Percentiles rank a stretch among this genome's conserved stretches.
These are phyloP conservation scores for Chrysochromulina tobinii DNA, from an alignment of 78 protist genomes.

Conservation along the genomic window DNA sequence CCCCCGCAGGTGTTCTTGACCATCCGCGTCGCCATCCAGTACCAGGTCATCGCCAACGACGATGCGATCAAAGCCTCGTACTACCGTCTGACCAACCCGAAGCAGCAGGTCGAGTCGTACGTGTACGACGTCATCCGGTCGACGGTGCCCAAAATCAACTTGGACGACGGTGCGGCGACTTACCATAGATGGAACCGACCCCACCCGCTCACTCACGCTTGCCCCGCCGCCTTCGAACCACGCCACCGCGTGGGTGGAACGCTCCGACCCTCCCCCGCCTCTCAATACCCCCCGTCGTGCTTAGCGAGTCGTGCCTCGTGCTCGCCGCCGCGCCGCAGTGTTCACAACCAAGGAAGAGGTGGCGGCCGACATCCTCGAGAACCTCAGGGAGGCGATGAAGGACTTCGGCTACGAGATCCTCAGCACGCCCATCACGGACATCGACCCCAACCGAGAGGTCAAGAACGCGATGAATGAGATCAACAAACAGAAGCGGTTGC, in stretches of 20 bases:
- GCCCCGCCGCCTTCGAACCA: too few species aligned
- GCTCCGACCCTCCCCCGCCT: too few species aligned
- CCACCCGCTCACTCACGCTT: too few species aligned
- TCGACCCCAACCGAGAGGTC: neutral
- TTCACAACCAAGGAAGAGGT: neutral
- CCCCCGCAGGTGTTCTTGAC: neutral
- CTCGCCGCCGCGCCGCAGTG: neutral
- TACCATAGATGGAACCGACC: too few species aligned
- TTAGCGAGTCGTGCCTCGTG: too few species aligned
- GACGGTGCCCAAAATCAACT: neutral
- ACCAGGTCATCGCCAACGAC: neutral
- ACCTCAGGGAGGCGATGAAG: neutral
- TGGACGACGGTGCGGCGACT: neutral
- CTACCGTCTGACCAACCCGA: neutral
- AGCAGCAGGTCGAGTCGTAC: neutral
- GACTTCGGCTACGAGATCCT: neutral
- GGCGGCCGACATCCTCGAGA: neutral
- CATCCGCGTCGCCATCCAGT: neutral
- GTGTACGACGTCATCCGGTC: neutral
- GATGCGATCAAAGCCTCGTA: neutral
- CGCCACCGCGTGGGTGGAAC: too few species aligned
- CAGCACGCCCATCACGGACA: slow-evolving; percentile 5
- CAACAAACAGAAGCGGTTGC: neutral
- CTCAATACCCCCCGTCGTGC: too few species aligned
- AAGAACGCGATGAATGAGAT: slow-evolving; percentile 17